Evolutionary conservation across 192 early-diverging fungal species (phyloP).

Genomic region (Coemansia sp.): DNA sequence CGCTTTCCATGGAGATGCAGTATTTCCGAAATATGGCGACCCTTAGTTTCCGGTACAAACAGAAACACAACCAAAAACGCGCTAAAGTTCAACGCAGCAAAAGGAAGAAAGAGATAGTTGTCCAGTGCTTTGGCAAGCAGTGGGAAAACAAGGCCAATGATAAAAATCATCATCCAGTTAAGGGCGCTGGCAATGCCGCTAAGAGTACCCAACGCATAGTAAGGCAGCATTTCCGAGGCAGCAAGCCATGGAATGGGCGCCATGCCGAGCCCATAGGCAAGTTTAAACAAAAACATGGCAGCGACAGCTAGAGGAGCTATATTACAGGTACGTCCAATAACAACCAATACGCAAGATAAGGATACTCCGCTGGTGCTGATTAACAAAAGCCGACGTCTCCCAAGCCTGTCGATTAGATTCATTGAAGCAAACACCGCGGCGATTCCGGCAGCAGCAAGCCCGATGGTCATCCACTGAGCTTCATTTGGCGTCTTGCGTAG

Average conservation of each 20-base stretch:
- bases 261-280: conserved; percentile 71
- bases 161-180: conserved; percentile 70
- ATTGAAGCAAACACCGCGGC: conserved; percentile 32
- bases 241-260: conserved; percentile 81
- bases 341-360: conserved; percentile 56
- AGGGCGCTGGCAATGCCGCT: conserved; percentile 66
- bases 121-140: conserved; percentile 32
- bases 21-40: conserved; percentile 65
- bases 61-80: conserved; percentile 63
- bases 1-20: conserved; percentile 31
- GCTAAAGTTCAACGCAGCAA: conserved; percentile 59
- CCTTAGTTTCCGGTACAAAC: conserved; percentile 79
- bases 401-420: conserved; percentile 67
- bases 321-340: conserved; percentile 57
- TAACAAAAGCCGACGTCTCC: conserved; percentile 66
- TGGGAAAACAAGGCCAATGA: conserved; percentile 60
- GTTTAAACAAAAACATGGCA: conserved; percentile 66
- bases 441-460: conserved; percentile 36
- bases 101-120: conserved; percentile 60
- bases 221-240: conserved; percentile 74
- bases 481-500: conserved; percentile 40
- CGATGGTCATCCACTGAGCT: conserved; percentile 50
- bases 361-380: conserved; percentile 60
- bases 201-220: conserved; percentile 67
- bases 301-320: conserved; percentile 52